Conservation (phyloP, 2,329 filamentous ascomycete genomes). For the Xylariales sp. region DNA sequence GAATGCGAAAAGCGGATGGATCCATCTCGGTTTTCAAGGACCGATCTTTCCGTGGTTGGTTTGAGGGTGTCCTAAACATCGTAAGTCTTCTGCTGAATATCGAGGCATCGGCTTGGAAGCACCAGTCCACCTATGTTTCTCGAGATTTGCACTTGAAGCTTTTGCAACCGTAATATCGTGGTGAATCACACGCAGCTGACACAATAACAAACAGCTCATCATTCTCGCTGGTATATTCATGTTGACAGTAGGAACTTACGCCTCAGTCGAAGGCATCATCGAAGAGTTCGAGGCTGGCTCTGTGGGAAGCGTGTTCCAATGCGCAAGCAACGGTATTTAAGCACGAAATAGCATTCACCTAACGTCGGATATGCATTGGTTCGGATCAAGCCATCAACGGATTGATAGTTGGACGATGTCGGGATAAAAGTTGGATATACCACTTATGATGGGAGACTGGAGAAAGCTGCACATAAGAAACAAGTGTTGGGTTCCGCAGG, state of each 20-base stretch:
- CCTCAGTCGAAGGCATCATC: slow-evolving; percentile 68
- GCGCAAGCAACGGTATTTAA: slow-evolving; percentile 61
- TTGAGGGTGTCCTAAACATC: slow-evolving; percentile 64
- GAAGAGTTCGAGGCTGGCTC: slow-evolving; percentile 61
- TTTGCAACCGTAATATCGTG: not conserved
- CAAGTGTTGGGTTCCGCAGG: slow-evolving; percentile 18
- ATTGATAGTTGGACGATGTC: too few species aligned
- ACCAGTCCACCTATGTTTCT: not conserved
- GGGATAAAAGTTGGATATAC: not conserved
- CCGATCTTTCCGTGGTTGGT: slow-evolving; percentile 46
- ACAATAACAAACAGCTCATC: slow-evolving; percentile 51
- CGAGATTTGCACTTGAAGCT: not conserved
- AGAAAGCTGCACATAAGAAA: not conserved
- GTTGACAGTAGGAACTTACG: slow-evolving; percentile 77
- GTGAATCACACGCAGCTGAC: too few species aligned
- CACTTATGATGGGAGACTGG: not conserved
- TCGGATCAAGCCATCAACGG: not conserved
- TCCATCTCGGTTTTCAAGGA: slow-evolving; percentile 46
- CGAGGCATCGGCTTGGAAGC: not conserved
- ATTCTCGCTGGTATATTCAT: slow-evolving; percentile 77
- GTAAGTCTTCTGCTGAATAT: slow-evolving; percentile 6
- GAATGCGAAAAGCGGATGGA: slow-evolving; percentile 66
- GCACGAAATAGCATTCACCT: not conserved
- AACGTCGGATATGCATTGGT: not conserved
- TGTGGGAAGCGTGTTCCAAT: slow-evolving; percentile 72